Base-by-base conservation (phyloP, 176 grass and related monocot species). In the Guadua angustifolia region DNA sequence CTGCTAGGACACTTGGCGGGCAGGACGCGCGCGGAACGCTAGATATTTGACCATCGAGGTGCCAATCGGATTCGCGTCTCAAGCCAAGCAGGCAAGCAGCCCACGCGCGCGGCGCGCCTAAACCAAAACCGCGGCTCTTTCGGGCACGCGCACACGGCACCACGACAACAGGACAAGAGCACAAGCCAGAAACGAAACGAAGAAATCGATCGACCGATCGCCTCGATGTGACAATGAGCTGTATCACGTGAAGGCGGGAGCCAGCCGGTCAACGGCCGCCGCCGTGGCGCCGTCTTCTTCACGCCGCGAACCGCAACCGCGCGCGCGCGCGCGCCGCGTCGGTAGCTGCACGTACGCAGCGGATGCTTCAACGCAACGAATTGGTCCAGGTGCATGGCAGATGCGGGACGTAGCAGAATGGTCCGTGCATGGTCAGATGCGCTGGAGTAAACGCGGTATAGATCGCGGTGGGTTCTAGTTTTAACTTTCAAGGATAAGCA, bases 341-440 rank as follows among this genome's bases (percentile, higher is more conserved):
- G 21, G 40, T 12, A 0, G 33, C 82, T 25, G 55, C 82, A 85
- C 77, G 83, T 82, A 82, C 42, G 73, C 26, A 86, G 79, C 84
- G 11, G 88, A 83, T 90, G 88, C 88, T 90, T 90, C 84, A 43
- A 90, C 84, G 88, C 88, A 90, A 90, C 88, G 74, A 90, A 86
- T 73, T 90, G 71, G 75, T 84, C 2, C 2, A 39, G 60, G 55
- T 58, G 49, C 57, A 9, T 33, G 7, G 68, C 85, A 47, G 42
- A 63, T 8, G n/a, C 26, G 10, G 38, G 58, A 68, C 46, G 63
- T 40, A 63, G 46, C 13, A 14, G 25, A 32, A 79, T 66, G 60
- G 60, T 22, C 60, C 77, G 60, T 14, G 9, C 76, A 29, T 65
- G 43, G 63, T 79, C 24, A 13, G 2, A 47, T 24, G 58, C 76